Conservation (phyloP, 768 basidiomycete species). For the Psilocybe sp. region DNA sequence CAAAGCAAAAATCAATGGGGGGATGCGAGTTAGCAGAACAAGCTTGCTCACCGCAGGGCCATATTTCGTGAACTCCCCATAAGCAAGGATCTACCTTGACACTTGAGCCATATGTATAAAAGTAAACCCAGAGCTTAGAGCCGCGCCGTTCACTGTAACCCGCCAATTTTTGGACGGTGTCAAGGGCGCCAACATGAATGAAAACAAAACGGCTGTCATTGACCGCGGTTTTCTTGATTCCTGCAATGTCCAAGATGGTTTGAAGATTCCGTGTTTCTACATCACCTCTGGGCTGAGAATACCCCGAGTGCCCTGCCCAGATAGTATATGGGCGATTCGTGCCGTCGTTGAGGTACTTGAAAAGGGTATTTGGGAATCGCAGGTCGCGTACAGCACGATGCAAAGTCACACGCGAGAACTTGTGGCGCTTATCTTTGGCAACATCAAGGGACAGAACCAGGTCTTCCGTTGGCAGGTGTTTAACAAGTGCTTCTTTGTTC, state of each 20-base stretch:
- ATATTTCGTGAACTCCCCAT: slow-evolving; percentile 69
- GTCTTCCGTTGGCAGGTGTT: not conserved
- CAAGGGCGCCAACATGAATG: slow-evolving; percentile 59
- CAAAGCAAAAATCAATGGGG: not conserved
- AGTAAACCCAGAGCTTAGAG: slow-evolving; percentile 46
- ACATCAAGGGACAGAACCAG: not conserved
- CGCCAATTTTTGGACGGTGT: slow-evolving; percentile 45
- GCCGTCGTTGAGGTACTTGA: not conserved
- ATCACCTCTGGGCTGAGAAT: not conserved
- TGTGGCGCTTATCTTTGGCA: too few relatives aligned
- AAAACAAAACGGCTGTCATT: slow-evolving; percentile 55
- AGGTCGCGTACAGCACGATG: slow-evolving; percentile 1
- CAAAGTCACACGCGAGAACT: too few relatives aligned
- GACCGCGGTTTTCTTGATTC: slow-evolving; percentile 34
- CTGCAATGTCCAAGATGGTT: slow-evolving; percentile 40
- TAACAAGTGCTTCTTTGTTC: not conserved
- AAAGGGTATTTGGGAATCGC: not conserved
- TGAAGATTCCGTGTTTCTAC: slow-evolving; percentile 42
- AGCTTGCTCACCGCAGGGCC: slow-evolving; percentile 53
- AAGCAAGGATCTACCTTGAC: slow-evolving; percentile 41
- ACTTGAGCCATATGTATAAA: slow-evolving; percentile 70
- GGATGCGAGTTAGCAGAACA: not conserved
- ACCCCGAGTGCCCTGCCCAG: not conserved
- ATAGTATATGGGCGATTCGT: slow-evolving; percentile 14
- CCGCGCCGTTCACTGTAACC: slow-evolving; percentile 44